Percentiles rank a stretch among this genome's conserved stretches.
Evolutionary conservation across 768 basidiomycete genomes (phyloP).

Genomic region (Tricholomella constricta): DNA sequence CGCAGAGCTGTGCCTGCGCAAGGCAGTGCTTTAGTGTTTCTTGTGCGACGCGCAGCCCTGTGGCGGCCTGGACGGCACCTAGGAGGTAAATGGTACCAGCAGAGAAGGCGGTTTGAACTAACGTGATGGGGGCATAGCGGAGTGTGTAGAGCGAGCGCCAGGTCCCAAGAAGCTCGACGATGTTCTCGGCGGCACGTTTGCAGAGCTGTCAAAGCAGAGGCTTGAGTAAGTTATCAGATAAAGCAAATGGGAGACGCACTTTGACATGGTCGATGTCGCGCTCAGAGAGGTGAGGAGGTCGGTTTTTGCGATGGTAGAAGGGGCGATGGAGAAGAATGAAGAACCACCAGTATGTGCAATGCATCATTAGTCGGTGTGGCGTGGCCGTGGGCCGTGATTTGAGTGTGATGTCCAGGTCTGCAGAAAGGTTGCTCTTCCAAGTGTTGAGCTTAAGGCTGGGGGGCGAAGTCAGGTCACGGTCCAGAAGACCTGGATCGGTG

Average conservation of each 20-base stretch:
- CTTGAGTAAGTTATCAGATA: constrained; percentile 21
- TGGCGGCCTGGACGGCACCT: constrained; percentile 53
- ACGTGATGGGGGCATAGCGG: constrained; percentile 58
- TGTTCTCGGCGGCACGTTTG: constrained; percentile 54
- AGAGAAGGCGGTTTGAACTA: constrained; percentile 59
- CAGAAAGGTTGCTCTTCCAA: constrained; percentile 47
- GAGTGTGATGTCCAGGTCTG: constrained; percentile 52
- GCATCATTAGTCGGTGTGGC: constrained; percentile 58
- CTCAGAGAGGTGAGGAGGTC: constrained; percentile 37
- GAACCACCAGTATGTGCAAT: constrained; percentile 59
- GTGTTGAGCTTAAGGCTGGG: constrained; percentile 47
- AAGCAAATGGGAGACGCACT: constrained; percentile 28
- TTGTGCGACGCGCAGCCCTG: constrained; percentile 46
- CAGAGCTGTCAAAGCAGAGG: constrained; percentile 41
- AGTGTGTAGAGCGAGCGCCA: constrained; percentile 57
- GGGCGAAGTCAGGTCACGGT: neutral
- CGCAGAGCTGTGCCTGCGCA: constrained; percentile 46
- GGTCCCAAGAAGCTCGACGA: constrained; percentile 51
- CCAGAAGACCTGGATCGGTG: constrained; percentile 1
- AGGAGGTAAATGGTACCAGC: constrained; percentile 62
- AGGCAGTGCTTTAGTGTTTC: constrained; percentile 47
- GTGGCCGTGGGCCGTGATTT: constrained; percentile 48
- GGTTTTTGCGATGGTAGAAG: constrained; percentile 46
- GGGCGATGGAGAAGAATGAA: constrained; percentile 64
- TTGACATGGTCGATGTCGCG: constrained; percentile 54